Base-by-base conservation (phyloP, 768 basidiomycete genomes). In the Chalciporus chontae region DNA sequence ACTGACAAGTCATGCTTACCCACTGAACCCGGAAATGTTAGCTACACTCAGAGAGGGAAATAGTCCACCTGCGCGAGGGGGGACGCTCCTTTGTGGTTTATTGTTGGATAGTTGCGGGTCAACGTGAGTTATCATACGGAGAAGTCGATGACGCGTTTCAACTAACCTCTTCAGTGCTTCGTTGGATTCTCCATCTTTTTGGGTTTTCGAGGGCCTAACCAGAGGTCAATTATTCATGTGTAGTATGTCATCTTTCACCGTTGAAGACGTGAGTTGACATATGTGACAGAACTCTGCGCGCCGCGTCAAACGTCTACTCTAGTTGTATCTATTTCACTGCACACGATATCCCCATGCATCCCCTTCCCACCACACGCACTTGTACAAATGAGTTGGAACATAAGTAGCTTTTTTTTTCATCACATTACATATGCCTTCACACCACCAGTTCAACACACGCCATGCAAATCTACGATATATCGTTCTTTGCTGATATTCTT, bases 121-220 rank as follows among this genome's bases (percentile, higher is more conserved):
- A 67, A 49, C 50, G 66, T 69, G 43, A 52, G 66, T 58, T 7
- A 5, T 26, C 21, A 4, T 21, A 17, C 43, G 14, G 8, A 40
- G 43, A 32, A 5, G 2, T n/a, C 10, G 19, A 37, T n/a, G 29
- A n/a, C 23, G 19, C n/a, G 27, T 48, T 36, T 15, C 13, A 21
- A 13, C 40, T 49, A 15, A 26, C 26, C 47, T 29, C 27, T 26
- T 29, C 11, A 69, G 67, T 67, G 24, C 57, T 27, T 8, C 55
- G 27, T 44, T 67, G 58, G 61, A 19, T 67, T 40, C 50, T 64
- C 37, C 53, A 37, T 54, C 34, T 58, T 51, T 46, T 65, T 40
- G 53, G 48, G 42, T 47, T 67, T 29, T 55, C 55, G 51, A 59
- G 57, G 55, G 52, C 58, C 55, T 68, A 44, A 38, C 34, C 42